phyloP scores from a whole-genome alignment of 2,329 filamentous ascomycete species.

The Apiospora arundinis region DNA sequence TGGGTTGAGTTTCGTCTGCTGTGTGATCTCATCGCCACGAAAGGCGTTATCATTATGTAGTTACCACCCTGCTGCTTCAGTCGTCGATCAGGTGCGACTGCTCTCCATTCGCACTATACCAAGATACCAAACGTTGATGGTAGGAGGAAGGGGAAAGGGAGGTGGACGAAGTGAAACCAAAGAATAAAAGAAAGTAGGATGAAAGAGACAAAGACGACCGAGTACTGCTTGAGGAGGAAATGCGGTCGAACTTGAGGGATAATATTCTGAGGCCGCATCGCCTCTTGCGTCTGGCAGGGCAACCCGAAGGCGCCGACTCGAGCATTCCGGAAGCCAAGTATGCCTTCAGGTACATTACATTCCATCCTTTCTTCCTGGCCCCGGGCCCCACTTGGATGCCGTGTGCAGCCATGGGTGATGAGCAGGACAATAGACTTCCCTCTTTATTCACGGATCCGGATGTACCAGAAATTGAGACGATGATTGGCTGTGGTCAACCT shows the following conservation, averaged over 20 bases:
- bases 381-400: not conserved
- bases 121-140: not conserved
- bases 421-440: not conserved
- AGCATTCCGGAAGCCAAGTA: constrained; percentile 19
- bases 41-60: constrained; percentile 26
- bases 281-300: not conserved
- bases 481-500: not conserved
- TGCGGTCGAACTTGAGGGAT: not conserved
- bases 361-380: not conserved
- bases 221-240: not conserved
- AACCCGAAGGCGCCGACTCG: not conserved
- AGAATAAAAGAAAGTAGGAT: constrained; percentile 2
- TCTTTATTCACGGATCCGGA: not conserved
- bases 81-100: not conserved
- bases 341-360: not conserved
- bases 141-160: not conserved
- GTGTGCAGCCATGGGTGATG: not conserved
- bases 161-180: constrained; percentile 2
- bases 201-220: not conserved
- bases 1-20: constrained; percentile 14
- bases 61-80: constrained; percentile 11
- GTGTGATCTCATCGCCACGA: constrained; percentile 29
- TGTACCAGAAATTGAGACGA: not conserved
- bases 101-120: constrained; percentile 20
- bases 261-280: not conserved